Evolutionary conservation across 2,329 filamentous ascomycete genomes (phyloP).

Genomic region (Talaromyces sp.): DNA sequence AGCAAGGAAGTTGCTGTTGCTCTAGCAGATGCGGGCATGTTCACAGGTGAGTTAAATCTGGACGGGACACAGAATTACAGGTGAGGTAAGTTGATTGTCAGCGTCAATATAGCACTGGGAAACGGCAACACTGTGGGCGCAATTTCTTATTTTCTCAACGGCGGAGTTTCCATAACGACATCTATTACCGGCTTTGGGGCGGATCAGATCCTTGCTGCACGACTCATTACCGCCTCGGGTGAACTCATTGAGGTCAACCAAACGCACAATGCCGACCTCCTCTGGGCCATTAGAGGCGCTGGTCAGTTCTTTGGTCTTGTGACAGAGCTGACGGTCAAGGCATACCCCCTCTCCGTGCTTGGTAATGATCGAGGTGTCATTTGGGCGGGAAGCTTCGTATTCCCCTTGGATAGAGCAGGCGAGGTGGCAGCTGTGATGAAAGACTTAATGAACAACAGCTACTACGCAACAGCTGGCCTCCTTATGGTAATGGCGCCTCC

Average conservation of each 20-base stretch:
- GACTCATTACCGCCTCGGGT: constrained; percentile 1
- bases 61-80: neutral
- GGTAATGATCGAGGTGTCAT: constrained; percentile 1
- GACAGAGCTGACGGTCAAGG: constrained; percentile 13
- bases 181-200: neutral
- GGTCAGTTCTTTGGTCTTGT: constrained; percentile 32
- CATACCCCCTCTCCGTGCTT: neutral
- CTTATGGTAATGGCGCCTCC: constrained; percentile 22
- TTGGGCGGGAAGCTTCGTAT: constrained; percentile 19
- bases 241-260: constrained; percentile 22
- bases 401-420: neutral
- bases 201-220: constrained; percentile 5
- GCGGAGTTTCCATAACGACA: constrained; percentile 2
- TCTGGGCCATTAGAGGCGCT: constrained; percentile 22
- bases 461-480: constrained; percentile 16
- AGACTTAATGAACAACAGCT: neutral
- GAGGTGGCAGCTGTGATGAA: neutral
- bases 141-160: constrained; percentile 8
- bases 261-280: constrained; percentile 26
- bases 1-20: neutral
- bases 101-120: neutral
- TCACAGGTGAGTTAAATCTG: neutral
- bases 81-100: neutral
- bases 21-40: neutral
- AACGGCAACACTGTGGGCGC: constrained; percentile 9